Conservation (phyloP, 2,329 filamentous ascomycete genomes). For the Coniochaeta pulveracea region DNA sequence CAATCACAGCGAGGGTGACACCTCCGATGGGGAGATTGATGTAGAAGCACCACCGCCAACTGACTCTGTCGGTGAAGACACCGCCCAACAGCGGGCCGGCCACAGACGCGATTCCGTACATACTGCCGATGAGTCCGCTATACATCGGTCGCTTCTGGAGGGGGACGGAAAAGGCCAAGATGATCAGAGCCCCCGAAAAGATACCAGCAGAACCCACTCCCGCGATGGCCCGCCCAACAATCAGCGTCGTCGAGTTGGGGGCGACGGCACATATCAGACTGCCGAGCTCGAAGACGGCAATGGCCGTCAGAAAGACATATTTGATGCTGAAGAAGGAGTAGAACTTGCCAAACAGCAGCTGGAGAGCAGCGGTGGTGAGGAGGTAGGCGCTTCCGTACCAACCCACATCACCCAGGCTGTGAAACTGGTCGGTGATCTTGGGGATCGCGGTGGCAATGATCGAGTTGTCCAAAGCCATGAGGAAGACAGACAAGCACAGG, state of each 20-base stretch:
- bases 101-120: slow-evolving; percentile 29
- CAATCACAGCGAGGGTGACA: slow-evolving; percentile 16
- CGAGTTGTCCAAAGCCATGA: slow-evolving; percentile 28
- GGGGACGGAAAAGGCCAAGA: slow-evolving; percentile 22
- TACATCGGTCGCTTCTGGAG: slow-evolving; percentile 15
- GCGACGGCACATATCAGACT: slow-evolving; percentile 23
- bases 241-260: slow-evolving; percentile 16
- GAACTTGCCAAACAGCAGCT: slow-evolving; percentile 23
- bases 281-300: slow-evolving; percentile 27
- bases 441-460: slow-evolving; percentile 27
- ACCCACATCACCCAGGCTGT: slow-evolving; percentile 29
- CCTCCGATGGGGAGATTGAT: slow-evolving; percentile 23
- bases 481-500: slow-evolving; percentile 30
- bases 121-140: slow-evolving; percentile 26
- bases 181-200: slow-evolving; percentile 27
- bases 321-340: slow-evolving; percentile 30
- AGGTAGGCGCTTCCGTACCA: slow-evolving; percentile 31
- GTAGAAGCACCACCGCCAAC: slow-evolving; percentile 24
- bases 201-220: slow-evolving; percentile 25
- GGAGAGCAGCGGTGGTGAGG: slow-evolving; percentile 24
- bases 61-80: slow-evolving; percentile 18
- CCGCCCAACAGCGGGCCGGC: slow-evolving; percentile 16
- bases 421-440: slow-evolving; percentile 24
- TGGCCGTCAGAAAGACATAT: slow-evolving; percentile 21
- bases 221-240: slow-evolving; percentile 18